Percentiles rank a stretch among this genome's conserved stretches.
These are phyloP conservation scores for Micractinium sp. DNA, from an alignment of 139 green algal species.

Conservation along the genomic window DNA sequence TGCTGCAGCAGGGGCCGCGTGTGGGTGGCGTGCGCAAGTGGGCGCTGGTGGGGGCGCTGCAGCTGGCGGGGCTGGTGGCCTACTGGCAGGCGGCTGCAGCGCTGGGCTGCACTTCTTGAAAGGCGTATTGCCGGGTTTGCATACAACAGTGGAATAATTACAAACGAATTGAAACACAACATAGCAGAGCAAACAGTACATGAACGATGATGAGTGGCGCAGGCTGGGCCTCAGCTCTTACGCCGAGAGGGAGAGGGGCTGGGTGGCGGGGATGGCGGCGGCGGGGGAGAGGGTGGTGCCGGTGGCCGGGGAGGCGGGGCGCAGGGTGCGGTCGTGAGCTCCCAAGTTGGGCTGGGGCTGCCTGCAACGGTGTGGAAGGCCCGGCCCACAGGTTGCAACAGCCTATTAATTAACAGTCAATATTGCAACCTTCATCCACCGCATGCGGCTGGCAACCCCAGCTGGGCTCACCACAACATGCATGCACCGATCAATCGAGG, in stretches of 20 bases:
- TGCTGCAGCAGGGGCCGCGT: background rate
- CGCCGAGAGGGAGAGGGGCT: background rate
- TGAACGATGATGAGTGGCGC: too few species aligned
- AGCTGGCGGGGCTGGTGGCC: constrained; percentile 30
- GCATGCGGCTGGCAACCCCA: too few species aligned
- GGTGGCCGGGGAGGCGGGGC: background rate
- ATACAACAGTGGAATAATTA: background rate
- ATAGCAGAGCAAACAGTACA: too few species aligned
- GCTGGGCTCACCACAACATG: too few species aligned
- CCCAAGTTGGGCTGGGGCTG: background rate
- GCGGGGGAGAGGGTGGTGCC: background rate
- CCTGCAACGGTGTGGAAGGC: too few species aligned
- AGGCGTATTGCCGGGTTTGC: background rate
- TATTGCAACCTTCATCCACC: too few species aligned
- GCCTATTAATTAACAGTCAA: too few species aligned
- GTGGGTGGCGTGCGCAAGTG: background rate
- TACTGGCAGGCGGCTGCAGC: constrained; percentile 14
- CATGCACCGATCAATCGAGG: too few species aligned
- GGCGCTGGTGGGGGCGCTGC: constrained; percentile 27
- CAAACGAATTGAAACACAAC: too few species aligned
- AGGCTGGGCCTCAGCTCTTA: too few species aligned
- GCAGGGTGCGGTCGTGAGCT: background rate
- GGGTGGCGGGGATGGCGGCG: background rate
- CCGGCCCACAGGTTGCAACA: too few species aligned
- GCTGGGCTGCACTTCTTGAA: background rate